Base-by-base conservation (phyloP, 306 rosid genomes). In the Nissolia schottii region DNA sequence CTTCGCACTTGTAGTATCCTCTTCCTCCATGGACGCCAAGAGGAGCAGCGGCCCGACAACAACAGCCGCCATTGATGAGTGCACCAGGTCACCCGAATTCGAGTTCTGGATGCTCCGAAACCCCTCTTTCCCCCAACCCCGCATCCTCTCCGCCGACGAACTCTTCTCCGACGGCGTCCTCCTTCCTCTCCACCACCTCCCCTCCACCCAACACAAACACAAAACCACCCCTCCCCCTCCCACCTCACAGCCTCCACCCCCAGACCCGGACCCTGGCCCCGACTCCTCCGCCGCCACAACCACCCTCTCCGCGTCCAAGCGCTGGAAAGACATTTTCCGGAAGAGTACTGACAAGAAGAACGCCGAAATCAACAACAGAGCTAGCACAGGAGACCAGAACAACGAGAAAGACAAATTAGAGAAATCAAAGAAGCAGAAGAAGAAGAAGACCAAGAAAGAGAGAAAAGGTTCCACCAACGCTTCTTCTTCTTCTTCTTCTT, bases 31-130 rank as follows among this genome's bases (percentile, higher is more conserved):
- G 91, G 92, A 67, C 8, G 15, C 78, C 78, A 74, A 74, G n/a
- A 69, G 16, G 19, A 67, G 20, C 68, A 28, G 64, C 5, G 67
- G 75, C 6, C 71, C 73, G 38, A 65, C 84, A 27, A 71, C 24
- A 57, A 60, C 63, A 61, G 25, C 64, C 61, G 8, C 1, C 9
- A n/a, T n/a, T n/a, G 58, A 61, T 51, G 67, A 71, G 3, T 79
- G 90, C 49, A 68, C 35, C 0, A 35, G 28, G 46, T 93, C 98
- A n/a, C 96, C 97, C 3, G 98, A 93, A 75, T 93, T 93, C 70
- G 98, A 93, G 81, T 90, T 93, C 82, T 93, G 98, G 92, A 89
- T 84, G 90, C 67, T 85, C 45, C 89, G 87, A 51, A 90, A 89
- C 84, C 97, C 96, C 0, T 86, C 94, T 37, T 83, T 70, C 32